Evolutionary conservation across 306 rosid genomes (phyloP).

Genomic region (Dryas alaskensis): DNA sequence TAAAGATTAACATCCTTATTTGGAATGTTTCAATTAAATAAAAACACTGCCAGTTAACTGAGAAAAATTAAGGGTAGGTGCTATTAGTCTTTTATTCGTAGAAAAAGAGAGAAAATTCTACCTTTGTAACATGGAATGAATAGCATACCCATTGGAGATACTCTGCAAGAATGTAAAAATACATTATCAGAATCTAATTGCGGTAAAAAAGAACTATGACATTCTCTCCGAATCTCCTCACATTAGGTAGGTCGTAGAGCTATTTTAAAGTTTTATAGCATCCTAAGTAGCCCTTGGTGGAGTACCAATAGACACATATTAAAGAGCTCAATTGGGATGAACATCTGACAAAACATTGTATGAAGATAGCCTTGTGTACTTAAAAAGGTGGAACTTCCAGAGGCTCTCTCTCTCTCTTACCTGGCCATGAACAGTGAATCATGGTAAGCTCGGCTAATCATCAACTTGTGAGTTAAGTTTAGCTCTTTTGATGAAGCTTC

Average conservation of each 20-base stretch:
- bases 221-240: background rate
- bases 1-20: too few relatives aligned
- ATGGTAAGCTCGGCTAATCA: conserved; percentile 96
- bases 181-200: conserved; percentile 18
- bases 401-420: conserved; percentile 36
- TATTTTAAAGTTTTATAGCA: background rate
- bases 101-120: conserved; percentile 25
- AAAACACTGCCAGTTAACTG: background rate
- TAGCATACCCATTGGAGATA: conserved; percentile 93
- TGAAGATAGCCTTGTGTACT: background rate
- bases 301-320: background rate
- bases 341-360: background rate
- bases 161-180: conserved; percentile 48
- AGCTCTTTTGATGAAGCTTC: conserved; percentile 68
- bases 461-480: conserved; percentile 73
- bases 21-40: background rate
- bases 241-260: background rate
- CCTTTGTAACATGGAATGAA: conserved; percentile 98
- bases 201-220: conserved; percentile 8
- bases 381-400: background rate
- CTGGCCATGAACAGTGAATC: conserved; percentile 95
- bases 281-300: background rate
- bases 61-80: background rate
- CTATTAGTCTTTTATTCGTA: background rate
- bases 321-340: background rate